A percentile compares a stretch with the other conserved stretches of the same genome.
phyloP scores from a whole-genome alignment of 257 asterid genomes.

The Solanum arcanum region DNA sequence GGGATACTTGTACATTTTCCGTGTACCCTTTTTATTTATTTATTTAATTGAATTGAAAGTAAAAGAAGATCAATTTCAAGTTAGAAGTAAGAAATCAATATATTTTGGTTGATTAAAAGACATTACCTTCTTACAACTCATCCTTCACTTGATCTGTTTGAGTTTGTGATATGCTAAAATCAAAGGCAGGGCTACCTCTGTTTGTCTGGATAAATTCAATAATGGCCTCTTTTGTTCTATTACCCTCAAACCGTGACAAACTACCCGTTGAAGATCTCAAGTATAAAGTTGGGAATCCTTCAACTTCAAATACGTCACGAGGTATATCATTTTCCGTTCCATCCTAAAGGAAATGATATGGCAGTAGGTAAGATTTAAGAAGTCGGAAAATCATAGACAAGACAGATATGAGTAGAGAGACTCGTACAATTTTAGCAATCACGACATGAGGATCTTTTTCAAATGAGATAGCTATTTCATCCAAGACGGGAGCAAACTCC shows the following conservation, averaged over 20 bases:
- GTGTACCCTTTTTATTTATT: background rate
- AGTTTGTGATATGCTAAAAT: constrained; percentile 9
- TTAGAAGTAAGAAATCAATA: background rate
- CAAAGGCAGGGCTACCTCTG: constrained; percentile 26
- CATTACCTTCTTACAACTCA: constrained; percentile 44
- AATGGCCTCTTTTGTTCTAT: constrained; percentile 60
- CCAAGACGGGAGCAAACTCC: constrained; percentile 72
- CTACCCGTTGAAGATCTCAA: constrained; percentile 57
- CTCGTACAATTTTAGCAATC: constrained; percentile 58
- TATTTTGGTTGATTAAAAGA: background rate
- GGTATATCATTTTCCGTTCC: constrained; percentile 73
- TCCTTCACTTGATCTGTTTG: constrained; percentile 34
- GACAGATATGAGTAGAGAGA: background rate
- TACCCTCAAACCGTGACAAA: constrained; percentile 39
- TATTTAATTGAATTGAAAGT: background rate
- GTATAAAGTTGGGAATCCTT: constrained; percentile 72
- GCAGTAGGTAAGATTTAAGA: background rate
- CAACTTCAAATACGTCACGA: constrained; percentile 36
- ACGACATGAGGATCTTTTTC: constrained; percentile 42
- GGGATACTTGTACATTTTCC: no score
- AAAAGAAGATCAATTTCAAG: background rate
- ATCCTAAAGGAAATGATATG: constrained; percentile 23
- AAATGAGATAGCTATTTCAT: constrained; percentile 67
- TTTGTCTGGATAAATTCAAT: constrained; percentile 44
- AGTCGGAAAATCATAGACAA: background rate